These are phyloP conservation scores for Buddleja alternifolia DNA, from an alignment of 257 asterid species.

Conservation along the genomic window DNA sequence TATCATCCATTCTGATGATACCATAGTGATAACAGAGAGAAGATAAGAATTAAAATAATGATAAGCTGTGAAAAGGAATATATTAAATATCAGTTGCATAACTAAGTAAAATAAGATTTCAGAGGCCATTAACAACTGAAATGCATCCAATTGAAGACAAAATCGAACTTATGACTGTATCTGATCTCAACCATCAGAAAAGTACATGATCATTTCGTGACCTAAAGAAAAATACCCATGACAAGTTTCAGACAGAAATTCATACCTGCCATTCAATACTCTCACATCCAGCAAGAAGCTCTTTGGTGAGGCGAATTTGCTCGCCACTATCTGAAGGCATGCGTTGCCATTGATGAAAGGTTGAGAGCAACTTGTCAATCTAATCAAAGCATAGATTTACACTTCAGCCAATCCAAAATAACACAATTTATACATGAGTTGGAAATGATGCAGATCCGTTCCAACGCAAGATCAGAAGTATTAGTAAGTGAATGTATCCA, in stretches of 20 bases:
- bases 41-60: neutral
- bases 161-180: neutral
- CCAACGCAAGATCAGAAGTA: constrained; percentile 3
- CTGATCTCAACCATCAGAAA: constrained; percentile 20
- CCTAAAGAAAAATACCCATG: neutral
- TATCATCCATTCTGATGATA: constrained; percentile 8
- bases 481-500: constrained; percentile 17
- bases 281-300: constrained; percentile 79
- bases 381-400: constrained; percentile 39
- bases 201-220: neutral
- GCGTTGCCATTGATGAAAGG: constrained; percentile 86
- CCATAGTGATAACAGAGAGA: neutral
- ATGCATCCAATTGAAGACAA: constrained; percentile 19
- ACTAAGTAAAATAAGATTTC: neutral
- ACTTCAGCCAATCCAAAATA: constrained; percentile 20
- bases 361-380: constrained; percentile 84
- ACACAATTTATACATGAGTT: constrained; percentile 8
- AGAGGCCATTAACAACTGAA: constrained; percentile 21
- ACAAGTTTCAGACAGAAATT: constrained; percentile 27
- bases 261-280: constrained; percentile 99
- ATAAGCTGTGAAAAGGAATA: constrained; percentile 7
- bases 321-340: constrained; percentile 64
- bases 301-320: constrained; percentile 64
- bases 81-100: neutral
- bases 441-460: neutral